A percentile compares a stretch with the other conserved stretches of the same genome.
Conservation (phyloP, 208 protist species). For the Crithidia thermophila region DNA sequence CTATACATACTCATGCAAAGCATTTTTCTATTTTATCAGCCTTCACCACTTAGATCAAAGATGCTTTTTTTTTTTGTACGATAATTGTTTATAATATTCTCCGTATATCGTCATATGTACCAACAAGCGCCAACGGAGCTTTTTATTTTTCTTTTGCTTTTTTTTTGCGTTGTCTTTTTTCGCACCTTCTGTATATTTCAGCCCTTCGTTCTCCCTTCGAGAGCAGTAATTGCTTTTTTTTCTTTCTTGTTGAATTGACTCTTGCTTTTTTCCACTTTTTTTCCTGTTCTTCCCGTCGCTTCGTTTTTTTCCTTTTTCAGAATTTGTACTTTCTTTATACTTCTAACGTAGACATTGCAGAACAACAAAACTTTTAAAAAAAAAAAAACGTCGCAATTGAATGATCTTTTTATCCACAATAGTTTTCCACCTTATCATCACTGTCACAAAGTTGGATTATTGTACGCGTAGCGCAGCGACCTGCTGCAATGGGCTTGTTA, state of each 20-base stretch:
- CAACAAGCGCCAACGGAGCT: too few relatives aligned
- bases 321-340: not conserved
- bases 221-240: not conserved
- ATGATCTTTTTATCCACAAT: too few relatives aligned
- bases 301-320: not conserved
- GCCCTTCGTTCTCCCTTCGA: too few relatives aligned
- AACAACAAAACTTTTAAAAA: not conserved
- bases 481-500: not conserved
- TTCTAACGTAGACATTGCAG: not conserved
- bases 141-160: constrained; percentile 14
- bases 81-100: too few relatives aligned
- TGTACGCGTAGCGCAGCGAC: not conserved
- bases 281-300: not conserved
- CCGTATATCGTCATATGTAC: too few relatives aligned
- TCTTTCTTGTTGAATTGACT: constrained; percentile 4
- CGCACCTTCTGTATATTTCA: constrained; percentile 12
- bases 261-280: constrained; percentile 4
- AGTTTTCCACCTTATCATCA: too few relatives aligned
- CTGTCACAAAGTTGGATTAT: not conserved
- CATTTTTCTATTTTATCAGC: not conserved
- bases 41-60: too few relatives aligned
- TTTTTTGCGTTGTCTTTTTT: constrained; percentile 7
- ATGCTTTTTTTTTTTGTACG: too few relatives aligned
- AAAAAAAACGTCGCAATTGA: not conserved
- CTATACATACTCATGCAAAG: too few relatives aligned